Evolutionary conservation across 140 eudicot species (phyloP).

Genomic region (Stevia rebaudiana): DNA sequence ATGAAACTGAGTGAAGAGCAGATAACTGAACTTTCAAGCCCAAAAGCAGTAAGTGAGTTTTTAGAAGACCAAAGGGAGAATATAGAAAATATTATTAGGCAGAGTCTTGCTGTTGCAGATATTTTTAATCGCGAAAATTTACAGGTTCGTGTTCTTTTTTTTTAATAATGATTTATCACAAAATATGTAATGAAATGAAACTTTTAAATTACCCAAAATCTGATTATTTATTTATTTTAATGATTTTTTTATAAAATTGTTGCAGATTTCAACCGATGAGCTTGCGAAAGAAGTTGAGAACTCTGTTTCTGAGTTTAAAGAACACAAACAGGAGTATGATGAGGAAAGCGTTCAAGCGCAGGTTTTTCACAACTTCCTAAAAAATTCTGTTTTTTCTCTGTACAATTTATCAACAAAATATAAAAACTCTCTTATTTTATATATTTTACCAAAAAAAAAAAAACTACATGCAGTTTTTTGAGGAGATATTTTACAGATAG

Average conservation of each 20-base stretch:
- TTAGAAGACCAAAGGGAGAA: constrained; percentile 74
- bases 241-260: too few species aligned
- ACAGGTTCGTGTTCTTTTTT: constrained; percentile 43
- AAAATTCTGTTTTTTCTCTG: too few species aligned
- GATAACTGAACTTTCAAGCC: constrained; percentile 66
- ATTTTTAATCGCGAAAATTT: constrained; percentile 86
- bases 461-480: not conserved
- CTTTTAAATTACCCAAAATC: not conserved
- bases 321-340: constrained; percentile 73
- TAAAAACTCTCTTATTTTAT: not conserved
- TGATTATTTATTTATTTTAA: not conserved
- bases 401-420: too few species aligned
- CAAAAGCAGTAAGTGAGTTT: constrained; percentile 70
- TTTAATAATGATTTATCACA: not conserved
- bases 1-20: constrained; percentile 77
- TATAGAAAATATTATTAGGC: constrained; percentile 53
- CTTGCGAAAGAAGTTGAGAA: constrained; percentile 74
- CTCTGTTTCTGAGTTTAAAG: constrained; percentile 72
- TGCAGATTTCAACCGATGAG: constrained; percentile 76
- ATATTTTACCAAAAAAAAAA: not conserved
- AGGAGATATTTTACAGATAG: not conserved
- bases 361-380: too few species aligned
- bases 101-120: constrained; percentile 89
- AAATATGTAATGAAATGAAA: not conserved
- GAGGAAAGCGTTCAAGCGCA: constrained; percentile 75